phyloP scores from a whole-genome alignment of 1,284 basidiomycete species.

The Ceratobasidium sp. region DNA sequence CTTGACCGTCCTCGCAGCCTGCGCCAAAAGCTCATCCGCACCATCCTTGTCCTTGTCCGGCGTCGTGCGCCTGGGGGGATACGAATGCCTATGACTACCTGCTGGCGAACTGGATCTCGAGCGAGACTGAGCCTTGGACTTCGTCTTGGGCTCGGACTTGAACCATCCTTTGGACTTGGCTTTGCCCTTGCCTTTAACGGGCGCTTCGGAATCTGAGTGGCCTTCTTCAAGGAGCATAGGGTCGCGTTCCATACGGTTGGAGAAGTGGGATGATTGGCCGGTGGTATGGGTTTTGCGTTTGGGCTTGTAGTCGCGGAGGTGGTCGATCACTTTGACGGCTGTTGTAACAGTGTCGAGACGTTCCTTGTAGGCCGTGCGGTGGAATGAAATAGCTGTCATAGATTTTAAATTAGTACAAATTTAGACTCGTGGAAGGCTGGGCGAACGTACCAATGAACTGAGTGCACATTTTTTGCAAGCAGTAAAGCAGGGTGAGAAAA shows the following conservation, averaged over 20 bases:
- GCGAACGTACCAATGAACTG: constrained; percentile 63
- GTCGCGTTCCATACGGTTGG: constrained; percentile 13
- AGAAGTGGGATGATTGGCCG: constrained; percentile 20
- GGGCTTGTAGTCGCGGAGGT: constrained; percentile 75
- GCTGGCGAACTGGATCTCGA: constrained; percentile 28
- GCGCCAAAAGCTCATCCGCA: constrained; percentile 54
- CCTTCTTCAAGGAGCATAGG: constrained; percentile 42
- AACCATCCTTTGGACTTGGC: constrained; percentile 20
- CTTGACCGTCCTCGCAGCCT: constrained; percentile 72
- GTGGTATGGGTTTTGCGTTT: constrained; percentile 53
- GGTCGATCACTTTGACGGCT: constrained; percentile 72
- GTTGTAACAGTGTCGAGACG: constrained; percentile 68
- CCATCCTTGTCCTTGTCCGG: constrained; percentile 39
- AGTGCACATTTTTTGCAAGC: constrained; percentile 69
- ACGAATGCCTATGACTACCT: constrained; percentile 33
- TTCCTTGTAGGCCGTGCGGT: constrained; percentile 78
- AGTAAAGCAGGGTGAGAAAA: constrained; percentile 71
- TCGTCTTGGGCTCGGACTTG: constrained; percentile 15
- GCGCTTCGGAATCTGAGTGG: background rate
- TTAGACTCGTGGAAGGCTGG: constrained; percentile 59
- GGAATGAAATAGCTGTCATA: constrained; percentile 62
- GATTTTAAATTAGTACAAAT: background rate
- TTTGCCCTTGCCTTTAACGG: constrained; percentile 4
- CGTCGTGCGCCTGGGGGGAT: constrained; percentile 24
- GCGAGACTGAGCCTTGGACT: background rate